Conservation (phyloP, 208 protist species). For the Wallacemonas rigidus region DNA sequence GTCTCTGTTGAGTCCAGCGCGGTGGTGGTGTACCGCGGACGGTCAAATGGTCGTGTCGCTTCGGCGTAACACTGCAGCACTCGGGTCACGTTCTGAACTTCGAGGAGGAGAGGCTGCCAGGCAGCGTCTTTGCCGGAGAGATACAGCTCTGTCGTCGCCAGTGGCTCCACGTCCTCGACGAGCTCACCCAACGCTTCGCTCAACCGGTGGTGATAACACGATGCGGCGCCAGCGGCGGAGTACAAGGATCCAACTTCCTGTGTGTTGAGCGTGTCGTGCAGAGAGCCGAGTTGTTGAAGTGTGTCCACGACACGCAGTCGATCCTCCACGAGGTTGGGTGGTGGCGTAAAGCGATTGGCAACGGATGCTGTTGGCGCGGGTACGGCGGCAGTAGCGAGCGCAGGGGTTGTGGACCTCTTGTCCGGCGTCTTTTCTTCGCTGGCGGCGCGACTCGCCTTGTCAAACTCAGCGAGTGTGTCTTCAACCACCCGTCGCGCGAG, state of each 20-base stretch:
- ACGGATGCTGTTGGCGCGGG: background rate
- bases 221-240: slow-evolving; percentile 7
- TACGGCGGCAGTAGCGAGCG: background rate
- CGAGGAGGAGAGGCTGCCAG: slow-evolving; percentile 73
- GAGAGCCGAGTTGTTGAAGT: slow-evolving; percentile 1
- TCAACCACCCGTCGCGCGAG: slow-evolving; percentile 22
- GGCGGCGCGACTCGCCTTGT: background rate
- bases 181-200: slow-evolving; percentile 8
- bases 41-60: slow-evolving; percentile 2
- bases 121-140: slow-evolving; percentile 74
- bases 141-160: slow-evolving; percentile 47
- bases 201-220: slow-evolving; percentile 7
- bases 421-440: background rate
- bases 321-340: background rate
- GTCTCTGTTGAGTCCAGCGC: too few relatives aligned
- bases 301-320: background rate
- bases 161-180: slow-evolving; percentile 43
- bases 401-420: background rate
- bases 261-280: slow-evolving; percentile 5
- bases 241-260: background rate
- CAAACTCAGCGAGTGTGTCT: slow-evolving; percentile 5
- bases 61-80: slow-evolving; percentile 79
- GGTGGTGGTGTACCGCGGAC: background rate
- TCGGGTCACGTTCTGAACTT: slow-evolving; percentile 53
- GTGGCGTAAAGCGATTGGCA: background rate